These are phyloP conservation scores for Clavulina sp. DNA, from an alignment of 768 basidiomycete genomes.

Conservation along the genomic window DNA sequence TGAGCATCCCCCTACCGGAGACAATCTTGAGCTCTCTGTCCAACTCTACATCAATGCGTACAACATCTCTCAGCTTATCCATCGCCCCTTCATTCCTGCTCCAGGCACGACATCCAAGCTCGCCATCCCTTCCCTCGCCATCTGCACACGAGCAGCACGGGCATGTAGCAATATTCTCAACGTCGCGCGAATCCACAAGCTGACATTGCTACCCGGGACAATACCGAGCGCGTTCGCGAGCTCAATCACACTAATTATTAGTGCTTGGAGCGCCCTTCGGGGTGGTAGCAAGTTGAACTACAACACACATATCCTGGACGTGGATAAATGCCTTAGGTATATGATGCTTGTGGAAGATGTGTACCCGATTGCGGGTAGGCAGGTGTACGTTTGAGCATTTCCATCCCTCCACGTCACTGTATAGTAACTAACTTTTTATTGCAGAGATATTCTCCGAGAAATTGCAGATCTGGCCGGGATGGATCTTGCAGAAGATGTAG, in stretches of 20 bases:
- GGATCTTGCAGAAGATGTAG: neutral
- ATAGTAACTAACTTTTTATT: neutral
- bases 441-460: neutral
- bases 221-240: conserved; percentile 32
- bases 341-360: neutral
- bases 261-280: conserved; percentile 37
- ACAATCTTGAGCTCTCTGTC: neutral
- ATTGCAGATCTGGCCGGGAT: neutral
- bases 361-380: neutral
- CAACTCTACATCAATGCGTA: neutral
- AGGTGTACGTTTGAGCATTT: neutral
- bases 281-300: neutral
- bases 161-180: conserved; percentile 44
- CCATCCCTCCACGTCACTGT: neutral
- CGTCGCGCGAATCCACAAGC: conserved; percentile 28
- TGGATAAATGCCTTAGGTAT: neutral
- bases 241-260: conserved; percentile 35
- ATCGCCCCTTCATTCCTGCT: conserved; percentile 5
- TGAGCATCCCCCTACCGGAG: neutral
- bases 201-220: conserved; percentile 27
- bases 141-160: conserved; percentile 43
- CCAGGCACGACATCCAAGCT: conserved; percentile 7
- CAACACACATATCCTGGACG: neutral
- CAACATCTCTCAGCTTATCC: conserved; percentile 2
- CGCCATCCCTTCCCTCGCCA: conserved; percentile 35